Base-by-base conservation (phyloP, 352 stramenopile species). In the Globisporangium viniferum region DNA sequence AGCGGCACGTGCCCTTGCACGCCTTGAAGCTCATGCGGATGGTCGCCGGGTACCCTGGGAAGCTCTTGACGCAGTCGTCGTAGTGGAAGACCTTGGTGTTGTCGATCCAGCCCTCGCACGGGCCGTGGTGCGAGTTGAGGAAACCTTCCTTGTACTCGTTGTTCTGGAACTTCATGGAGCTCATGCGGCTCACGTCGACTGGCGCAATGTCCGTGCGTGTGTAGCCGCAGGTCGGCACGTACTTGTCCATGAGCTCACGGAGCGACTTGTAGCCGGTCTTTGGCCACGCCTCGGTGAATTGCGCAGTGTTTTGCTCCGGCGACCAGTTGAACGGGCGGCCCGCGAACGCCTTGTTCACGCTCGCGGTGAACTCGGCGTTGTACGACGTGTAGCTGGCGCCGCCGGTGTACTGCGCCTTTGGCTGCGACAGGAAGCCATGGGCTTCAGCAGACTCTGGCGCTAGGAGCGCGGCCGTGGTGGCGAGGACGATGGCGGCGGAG, bases 71-170 rank as follows among this genome's bases (percentile, higher is more conserved):
- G 29, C 82, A 91, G 69, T 89, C 74, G 59, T 84, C 74, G 41
- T 84, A 72, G 57, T 83, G 70, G 27, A 82, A 80, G 0, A 86
- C 74, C n/a, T 59, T 70, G 14, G 58, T 85, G 39, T 75, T 41
- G 62, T 82, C 78, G 51, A 88, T 83, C 78, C 76, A 88, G 15
- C 66, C 71, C 67, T 88, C 80, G 35, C 80, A 88, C 14, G 80
- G 78, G 3, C 80, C 77, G 24, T 55, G 46, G 51, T 75, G 69
- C 2, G 69, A 75, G 18, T 9, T 12, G 20, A 70, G 29, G 48
- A 76, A 71, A n/a, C 70, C 67, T 5, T 61, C 27, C 20, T 61
- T 54, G 58, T 59, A 57, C 41, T 75, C 22, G 36, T 69, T 64
- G 62, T 62, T 67, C 48, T 67, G 33, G 33, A 6, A 51, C 63